Evolutionary conservation across 1,284 basidiomycete species (phyloP).

Genomic region (Fomes fomentarius): DNA sequence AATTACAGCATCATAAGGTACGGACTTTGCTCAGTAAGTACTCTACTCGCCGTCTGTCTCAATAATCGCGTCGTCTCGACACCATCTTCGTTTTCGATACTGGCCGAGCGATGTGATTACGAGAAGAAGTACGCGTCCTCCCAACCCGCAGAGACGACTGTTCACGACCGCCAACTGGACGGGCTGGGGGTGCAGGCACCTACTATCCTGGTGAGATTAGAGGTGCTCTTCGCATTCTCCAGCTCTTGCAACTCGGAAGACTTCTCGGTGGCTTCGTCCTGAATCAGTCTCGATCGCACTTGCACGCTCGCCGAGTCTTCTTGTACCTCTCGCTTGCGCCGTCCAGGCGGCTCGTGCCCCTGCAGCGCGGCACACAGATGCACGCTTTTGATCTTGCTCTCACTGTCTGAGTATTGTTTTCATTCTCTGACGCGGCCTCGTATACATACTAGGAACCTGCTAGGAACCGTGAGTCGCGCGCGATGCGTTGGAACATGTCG

Average conservation of each 20-base stretch:
- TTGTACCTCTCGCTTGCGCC: slow-evolving; percentile 43
- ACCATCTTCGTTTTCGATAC: slow-evolving; percentile 39
- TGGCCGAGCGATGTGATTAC: slow-evolving; percentile 57
- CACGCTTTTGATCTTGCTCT: too few species aligned
- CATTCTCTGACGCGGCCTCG: too few species aligned
- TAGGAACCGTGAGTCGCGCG: too few species aligned
- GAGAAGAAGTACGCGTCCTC: slow-evolving; percentile 52
- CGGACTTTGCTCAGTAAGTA: too few species aligned
- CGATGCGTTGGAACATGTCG: too few species aligned
- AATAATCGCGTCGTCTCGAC: too few species aligned
- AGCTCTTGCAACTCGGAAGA: slow-evolving; percentile 25
- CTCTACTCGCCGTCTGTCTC: too few species aligned
- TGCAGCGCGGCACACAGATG: too few species aligned
- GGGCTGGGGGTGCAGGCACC: slow-evolving; percentile 19
- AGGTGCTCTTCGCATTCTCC: slow-evolving; percentile 11
- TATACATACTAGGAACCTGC: too few species aligned
- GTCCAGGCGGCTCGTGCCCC: slow-evolving; percentile 66
- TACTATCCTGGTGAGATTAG: slow-evolving; percentile 23
- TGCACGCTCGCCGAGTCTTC: slow-evolving; percentile 40
- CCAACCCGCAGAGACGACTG: slow-evolving; percentile 68
- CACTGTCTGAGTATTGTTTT: too few species aligned
- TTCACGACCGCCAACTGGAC: slow-evolving; percentile 30
- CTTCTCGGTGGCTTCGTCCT: slow-evolving; percentile 32
- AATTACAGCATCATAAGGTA: too few species aligned
- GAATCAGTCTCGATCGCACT: slow-evolving; percentile 35